Base-by-base conservation (phyloP, 2,329 filamentous ascomycete genomes). In the Dothistroma septosporum region DNA sequence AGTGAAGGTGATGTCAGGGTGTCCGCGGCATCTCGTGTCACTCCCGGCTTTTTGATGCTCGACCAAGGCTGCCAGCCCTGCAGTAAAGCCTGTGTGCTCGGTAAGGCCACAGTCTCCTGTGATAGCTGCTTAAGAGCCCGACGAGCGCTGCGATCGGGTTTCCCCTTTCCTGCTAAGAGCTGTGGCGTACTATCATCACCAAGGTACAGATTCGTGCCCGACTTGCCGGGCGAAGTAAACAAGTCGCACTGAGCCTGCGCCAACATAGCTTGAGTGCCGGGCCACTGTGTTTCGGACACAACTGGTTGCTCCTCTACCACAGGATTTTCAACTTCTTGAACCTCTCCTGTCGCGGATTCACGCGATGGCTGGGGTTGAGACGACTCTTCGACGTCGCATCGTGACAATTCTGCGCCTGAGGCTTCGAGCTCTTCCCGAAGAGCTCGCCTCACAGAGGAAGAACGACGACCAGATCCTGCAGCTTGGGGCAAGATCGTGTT, bases 61-160 rank as follows among this genome's bases (percentile, higher is more conserved):
- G 69, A 78, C 77, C 47, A 78, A 67, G 50, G 76, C 71, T 55
- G 72, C 75, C 64, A 74, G 9, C 72, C 76, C 28, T 73, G 72
- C 52, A 80, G 74, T 9, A 81, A 66, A 16, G 77, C 76, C 58
- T 81, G 79, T 1, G 79, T 81, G 59, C 76, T 78, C 33, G 77
- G 70, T 54, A 69, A 35, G 9, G 64, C 64, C 48, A 56, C 33
- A 12, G 37, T 59, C 49, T 68, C 68, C 55, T 70, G 66, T 14
- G 64, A 68, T 16, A 68, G 62, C 19, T 57, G 59, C 44, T 44
- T 60, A 4, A 68, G 62, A 50, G 65, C 66, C 16, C 58, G 61
- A 2, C 65, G 62, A 19, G 47, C 57, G 53, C 64, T 54, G 24
- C 19, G 10, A 9, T 11, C 33, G n/a, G 37, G 16, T 9, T 44